These are phyloP conservation scores for Shiraia sp. DNA, from an alignment of 2,329 filamentous ascomycete genomes.

Conservation along the genomic window DNA sequence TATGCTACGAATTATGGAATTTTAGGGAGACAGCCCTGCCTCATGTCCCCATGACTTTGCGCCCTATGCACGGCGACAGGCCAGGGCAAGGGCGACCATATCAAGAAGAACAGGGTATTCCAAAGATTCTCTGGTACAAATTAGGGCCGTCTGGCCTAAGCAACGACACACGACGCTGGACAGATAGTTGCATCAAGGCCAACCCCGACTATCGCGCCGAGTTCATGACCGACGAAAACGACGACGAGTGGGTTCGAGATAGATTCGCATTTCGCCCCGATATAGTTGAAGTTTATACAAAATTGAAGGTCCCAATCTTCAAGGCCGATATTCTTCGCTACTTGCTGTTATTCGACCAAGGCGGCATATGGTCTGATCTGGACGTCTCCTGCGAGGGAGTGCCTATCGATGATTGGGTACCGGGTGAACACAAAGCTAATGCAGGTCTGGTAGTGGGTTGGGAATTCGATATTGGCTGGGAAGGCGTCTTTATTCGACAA, in stretches of 20 bases:
- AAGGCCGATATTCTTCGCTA: slow-evolving; percentile 51
- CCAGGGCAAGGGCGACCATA: no score
- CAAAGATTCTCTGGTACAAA: slow-evolving; percentile 48
- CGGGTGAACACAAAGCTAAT: slow-evolving; percentile 31
- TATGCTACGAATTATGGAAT: not conserved
- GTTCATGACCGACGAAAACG: slow-evolving; percentile 36
- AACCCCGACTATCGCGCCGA: slow-evolving; percentile 36
- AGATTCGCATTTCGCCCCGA: slow-evolving; percentile 42
- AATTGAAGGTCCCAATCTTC: slow-evolving; percentile 44
- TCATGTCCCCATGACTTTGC: no score
- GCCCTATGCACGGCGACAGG: no score
- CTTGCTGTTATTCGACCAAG: slow-evolving; percentile 46
- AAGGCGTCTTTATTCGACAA: slow-evolving; percentile 18
- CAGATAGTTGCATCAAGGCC: slow-evolving; percentile 32
- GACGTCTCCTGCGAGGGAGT: slow-evolving; percentile 43
- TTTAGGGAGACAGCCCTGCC: not conserved
- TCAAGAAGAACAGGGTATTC: slow-evolving; percentile 16
- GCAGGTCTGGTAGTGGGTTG: slow-evolving; percentile 45
- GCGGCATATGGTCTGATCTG: slow-evolving; percentile 50
- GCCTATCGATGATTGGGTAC: slow-evolving; percentile 45
- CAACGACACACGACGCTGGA: slow-evolving; percentile 34
- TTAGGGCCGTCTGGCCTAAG: slow-evolving; percentile 43
- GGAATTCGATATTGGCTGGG: slow-evolving; percentile 42
- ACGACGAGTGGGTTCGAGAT: slow-evolving; percentile 38
- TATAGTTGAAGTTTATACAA: slow-evolving; percentile 43